These are phyloP conservation scores for Neobulgaria alba DNA, from an alignment of 2,329 filamentous ascomycete genomes.

Conservation along the genomic window DNA sequence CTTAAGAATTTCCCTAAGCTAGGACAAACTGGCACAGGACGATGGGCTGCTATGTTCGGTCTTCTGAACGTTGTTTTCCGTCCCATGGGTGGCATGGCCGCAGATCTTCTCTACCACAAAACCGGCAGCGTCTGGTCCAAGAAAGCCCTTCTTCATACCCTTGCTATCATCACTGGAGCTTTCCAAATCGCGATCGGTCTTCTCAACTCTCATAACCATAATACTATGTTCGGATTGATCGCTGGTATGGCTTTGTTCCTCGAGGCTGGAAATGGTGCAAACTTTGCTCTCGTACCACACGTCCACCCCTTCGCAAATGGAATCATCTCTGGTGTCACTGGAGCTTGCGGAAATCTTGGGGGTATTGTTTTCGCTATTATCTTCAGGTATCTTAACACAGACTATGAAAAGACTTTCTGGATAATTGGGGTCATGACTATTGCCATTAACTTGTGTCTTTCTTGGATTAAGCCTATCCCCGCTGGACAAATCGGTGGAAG, in stretches of 20 bases:
- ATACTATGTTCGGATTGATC: slow-evolving; percentile 68
- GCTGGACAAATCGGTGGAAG: slow-evolving; percentile 42
- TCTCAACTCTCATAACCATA: slow-evolving; percentile 50
- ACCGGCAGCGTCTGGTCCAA: slow-evolving; percentile 50
- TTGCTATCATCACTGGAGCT: slow-evolving; percentile 46
- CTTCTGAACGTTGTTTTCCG: slow-evolving; percentile 63
- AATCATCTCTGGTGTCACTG: slow-evolving; percentile 65
- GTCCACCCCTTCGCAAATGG: slow-evolving; percentile 75
- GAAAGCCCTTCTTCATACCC: slow-evolving; percentile 50
- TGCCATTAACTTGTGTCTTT: slow-evolving; percentile 56
- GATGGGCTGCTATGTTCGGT: slow-evolving; percentile 67
- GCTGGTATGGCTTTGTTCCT: slow-evolving; percentile 73
- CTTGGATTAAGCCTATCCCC: slow-evolving; percentile 53
- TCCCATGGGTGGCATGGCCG: slow-evolving; percentile 53
- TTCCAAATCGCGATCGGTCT: slow-evolving; percentile 56
- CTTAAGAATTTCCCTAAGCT: slow-evolving; percentile 50
- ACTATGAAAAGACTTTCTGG: slow-evolving; percentile 68
- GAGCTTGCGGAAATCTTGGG: slow-evolving; percentile 74
- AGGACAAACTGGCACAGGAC: slow-evolving; percentile 45
- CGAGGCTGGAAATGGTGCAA: slow-evolving; percentile 78
- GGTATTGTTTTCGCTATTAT: slow-evolving; percentile 78
- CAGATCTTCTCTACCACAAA: slow-evolving; percentile 33
- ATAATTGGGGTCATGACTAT: slow-evolving; percentile 73
- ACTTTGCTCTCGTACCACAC: slow-evolving; percentile 80
- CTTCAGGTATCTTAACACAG: slow-evolving; percentile 63